Base-by-base conservation (phyloP, 2,329 filamentous ascomycete species). In the Cercospora sp. region DNA sequence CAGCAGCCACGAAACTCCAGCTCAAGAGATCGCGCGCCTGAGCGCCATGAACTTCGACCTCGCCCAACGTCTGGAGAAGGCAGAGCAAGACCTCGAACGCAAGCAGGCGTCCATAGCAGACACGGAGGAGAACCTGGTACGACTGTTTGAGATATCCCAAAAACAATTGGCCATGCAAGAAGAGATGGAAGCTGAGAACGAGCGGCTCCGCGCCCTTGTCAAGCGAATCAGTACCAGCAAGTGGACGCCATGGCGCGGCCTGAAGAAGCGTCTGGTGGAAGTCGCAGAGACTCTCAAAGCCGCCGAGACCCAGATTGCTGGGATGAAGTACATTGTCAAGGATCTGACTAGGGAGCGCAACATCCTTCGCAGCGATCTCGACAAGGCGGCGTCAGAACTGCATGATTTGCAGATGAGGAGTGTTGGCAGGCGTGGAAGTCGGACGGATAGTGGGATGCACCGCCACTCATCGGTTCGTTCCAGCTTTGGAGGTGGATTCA, bases 141-240 rank as follows among this genome's bases (percentile, higher is more conserved):
- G 10, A 28, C 13, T 60, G 45, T 65, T 42, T 13, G 58, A 65
- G 16, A 61, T 1, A 10, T 42, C 62, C 13, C 31, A 55, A 12
- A n/a, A 26, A 16, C 58, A 65, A 20, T 26, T 42, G 55, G 53
- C 33, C 18, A 60, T 42, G 57, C 31, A 18, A 20, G 12, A 28
- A 18, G 16, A 65, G 45, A 5, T 60, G 20, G n/a, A 61, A 39
- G 42, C 48, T 13, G 64, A 65, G 42, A 65, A 65, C 20, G 42
- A 45, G 57, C 10, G 31, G 12, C 30, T 65, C 13, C 31, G 4
- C 5, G 23, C 31, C 5, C 30, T 42, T 20, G 64, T 65, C 26
- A 26, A 51, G 18, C 45, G 30, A 8, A 42, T 65, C 18, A 39
- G 42, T 30, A 61, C 42, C 42, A 60, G 64, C 42, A 61, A 39